phyloP scores from a whole-genome alignment of 2,329 filamentous ascomycete species.

The Cryphonectria naterciae region DNA sequence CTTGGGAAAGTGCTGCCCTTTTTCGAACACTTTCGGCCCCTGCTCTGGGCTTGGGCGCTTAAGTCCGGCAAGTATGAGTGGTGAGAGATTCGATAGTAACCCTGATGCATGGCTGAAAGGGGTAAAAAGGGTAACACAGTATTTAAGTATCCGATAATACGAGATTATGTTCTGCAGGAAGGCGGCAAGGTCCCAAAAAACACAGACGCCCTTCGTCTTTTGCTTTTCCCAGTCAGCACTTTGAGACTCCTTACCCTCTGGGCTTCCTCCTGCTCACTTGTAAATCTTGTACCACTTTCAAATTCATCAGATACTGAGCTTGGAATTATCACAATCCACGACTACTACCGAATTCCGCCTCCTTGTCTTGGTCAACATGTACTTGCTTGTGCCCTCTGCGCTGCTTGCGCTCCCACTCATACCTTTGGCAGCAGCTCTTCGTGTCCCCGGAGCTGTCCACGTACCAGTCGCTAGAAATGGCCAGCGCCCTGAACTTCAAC shows the following conservation, averaged over 20 bases:
- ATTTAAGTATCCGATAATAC: background rate
- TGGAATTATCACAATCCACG: background rate
- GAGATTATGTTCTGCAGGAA: background rate
- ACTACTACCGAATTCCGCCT: background rate
- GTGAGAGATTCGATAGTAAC: background rate
- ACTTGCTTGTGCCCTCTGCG: background rate
- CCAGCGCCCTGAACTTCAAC: background rate
- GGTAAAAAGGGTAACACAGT: background rate
- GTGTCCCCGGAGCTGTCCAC: background rate
- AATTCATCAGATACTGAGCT: background rate
- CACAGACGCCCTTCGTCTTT: background rate
- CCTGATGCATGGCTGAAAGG: background rate
- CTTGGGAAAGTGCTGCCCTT: background rate
- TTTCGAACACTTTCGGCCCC: background rate
- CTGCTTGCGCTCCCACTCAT: conserved; percentile 1
- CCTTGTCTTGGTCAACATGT: background rate
- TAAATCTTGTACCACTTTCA: background rate
- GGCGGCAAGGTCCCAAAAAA: background rate
- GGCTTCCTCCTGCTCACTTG: background rate
- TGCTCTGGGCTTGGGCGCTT: background rate
- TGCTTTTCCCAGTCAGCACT: background rate
- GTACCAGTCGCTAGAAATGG: conserved; percentile 4
- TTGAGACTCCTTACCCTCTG: background rate
- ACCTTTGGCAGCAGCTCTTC: background rate
- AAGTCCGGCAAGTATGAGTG: background rate